A percentile compares a stretch with the other conserved stretches of the same genome.
phyloP scores from a whole-genome alignment of 2,329 filamentous ascomycete species.

The Aspergillus neoniger region DNA sequence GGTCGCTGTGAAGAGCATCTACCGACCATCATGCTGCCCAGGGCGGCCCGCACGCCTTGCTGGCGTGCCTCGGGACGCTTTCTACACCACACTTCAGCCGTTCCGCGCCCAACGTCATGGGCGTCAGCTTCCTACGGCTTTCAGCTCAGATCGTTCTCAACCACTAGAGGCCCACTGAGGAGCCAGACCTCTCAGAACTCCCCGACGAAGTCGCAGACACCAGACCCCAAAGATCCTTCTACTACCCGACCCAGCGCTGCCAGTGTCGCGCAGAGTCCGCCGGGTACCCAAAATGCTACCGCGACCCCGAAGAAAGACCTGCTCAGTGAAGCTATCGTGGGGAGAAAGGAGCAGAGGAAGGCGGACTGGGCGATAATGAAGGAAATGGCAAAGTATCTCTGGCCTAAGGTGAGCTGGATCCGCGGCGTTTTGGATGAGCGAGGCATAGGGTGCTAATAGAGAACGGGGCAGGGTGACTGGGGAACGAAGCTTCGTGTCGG shows the following conservation, averaged over 20 bases:
- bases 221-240: slow-evolving; percentile 16
- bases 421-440: background rate
- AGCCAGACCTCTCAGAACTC: slow-evolving; percentile 25
- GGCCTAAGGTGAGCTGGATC: slow-evolving; percentile 68
- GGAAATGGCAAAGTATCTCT: slow-evolving; percentile 94
- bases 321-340: slow-evolving; percentile 64
- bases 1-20: slow-evolving; percentile 11
- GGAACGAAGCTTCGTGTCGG: slow-evolving; percentile 83
- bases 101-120: slow-evolving; percentile 27
- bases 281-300: slow-evolving; percentile 28
- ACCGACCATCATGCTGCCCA: slow-evolving; percentile 38
- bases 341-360: slow-evolving; percentile 84
- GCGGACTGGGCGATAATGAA: slow-evolving; percentile 98
- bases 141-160: slow-evolving; percentile 35
- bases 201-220: slow-evolving; percentile 15
- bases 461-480: slow-evolving; percentile 60
- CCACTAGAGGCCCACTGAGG: slow-evolving; percentile 21
- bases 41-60: slow-evolving; percentile 39
- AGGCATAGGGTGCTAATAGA: slow-evolving; percentile 22
- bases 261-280: slow-evolving; percentile 23
- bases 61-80: slow-evolving; percentile 34
- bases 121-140: slow-evolving; percentile 24
- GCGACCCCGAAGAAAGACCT: slow-evolving; percentile 57
- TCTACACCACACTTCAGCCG: slow-evolving; percentile 26
- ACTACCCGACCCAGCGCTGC: slow-evolving; percentile 23